phyloP scores from a whole-genome alignment of 176 grass and related monocot species.

The Oropetium thomaeum region DNA sequence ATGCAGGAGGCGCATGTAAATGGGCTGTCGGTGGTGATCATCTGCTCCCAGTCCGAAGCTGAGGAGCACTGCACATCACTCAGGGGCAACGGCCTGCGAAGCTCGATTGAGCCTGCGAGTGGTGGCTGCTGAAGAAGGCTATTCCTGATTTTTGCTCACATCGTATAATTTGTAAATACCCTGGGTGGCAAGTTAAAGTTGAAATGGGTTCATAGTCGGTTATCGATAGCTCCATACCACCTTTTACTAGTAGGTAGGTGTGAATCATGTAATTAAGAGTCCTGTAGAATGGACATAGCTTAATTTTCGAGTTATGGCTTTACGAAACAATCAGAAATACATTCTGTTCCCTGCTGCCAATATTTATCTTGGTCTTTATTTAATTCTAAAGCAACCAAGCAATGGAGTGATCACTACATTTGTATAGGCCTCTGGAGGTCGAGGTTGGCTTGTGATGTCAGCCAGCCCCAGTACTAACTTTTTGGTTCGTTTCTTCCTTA shows the following conservation, averaged over 20 bases:
- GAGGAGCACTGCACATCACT: conserved; percentile 86
- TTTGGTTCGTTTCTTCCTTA: no score
- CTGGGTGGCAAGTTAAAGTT: not conserved
- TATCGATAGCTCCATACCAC: not conserved
- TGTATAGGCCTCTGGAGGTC: no score
- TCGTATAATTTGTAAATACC: conserved; percentile 48
- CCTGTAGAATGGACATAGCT: conserved; percentile 32
- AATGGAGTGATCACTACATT: no score
- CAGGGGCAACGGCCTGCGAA: conserved; percentile 75
- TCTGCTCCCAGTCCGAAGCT: conserved; percentile 70
- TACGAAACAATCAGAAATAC: not conserved
- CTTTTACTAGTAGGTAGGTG: conserved; percentile 24
- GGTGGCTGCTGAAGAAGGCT: conserved; percentile 58
- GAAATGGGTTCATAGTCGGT: not conserved
- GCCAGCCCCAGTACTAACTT: no score
- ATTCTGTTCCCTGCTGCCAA: not conserved
- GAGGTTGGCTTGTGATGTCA: no score
- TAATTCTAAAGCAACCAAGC: no score
- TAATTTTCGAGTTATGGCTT: conserved; percentile 7
- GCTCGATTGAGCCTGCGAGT: conserved; percentile 82
- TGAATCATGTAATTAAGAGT: conserved; percentile 27
- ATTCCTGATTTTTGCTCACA: conserved; percentile 18
- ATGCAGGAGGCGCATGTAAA: conserved; percentile 97
- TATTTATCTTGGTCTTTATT: no score
- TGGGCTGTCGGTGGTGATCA: conserved; percentile 82